phyloP scores from a whole-genome alignment of 2,329 filamentous ascomycete genomes.

The Venturia nashicola region DNA sequence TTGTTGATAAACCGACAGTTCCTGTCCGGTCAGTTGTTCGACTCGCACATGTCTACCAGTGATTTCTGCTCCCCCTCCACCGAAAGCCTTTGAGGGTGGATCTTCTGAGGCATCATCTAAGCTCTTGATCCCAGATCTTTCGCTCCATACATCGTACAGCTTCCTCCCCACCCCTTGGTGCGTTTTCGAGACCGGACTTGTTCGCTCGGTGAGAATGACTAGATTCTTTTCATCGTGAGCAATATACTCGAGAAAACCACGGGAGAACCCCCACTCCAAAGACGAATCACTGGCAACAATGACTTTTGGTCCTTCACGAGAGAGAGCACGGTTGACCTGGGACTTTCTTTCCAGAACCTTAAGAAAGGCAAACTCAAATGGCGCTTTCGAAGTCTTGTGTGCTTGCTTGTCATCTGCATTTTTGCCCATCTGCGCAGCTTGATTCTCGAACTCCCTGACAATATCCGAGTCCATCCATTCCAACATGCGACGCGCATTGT shows the following conservation, averaged over 20 bases:
- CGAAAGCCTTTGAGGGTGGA: conserved; percentile 42
- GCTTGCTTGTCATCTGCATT: conserved; percentile 25
- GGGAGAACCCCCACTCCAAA: conserved; percentile 90
- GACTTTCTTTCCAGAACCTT: conserved; percentile 71
- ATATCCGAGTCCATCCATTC: conserved; percentile 99
- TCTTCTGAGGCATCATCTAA: conserved; percentile 49
- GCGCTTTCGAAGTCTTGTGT: conserved; percentile 39
- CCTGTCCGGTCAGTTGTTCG: conserved; percentile 58
- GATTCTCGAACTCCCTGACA: conserved; percentile 76
- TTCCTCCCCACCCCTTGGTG: conserved; percentile 53
- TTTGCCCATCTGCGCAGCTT: conserved; percentile 13
- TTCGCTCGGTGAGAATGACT: conserved; percentile 73
- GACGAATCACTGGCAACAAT: conserved; percentile 86
- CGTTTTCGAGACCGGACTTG: conserved; percentile 28
- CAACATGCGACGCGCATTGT: conserved; percentile 86
- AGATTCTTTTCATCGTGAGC: conserved; percentile 70
- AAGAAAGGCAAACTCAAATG: conserved; percentile 83
- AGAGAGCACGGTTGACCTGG: conserved; percentile 60
- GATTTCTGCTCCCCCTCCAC: conserved; percentile 43
- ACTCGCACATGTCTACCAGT: conserved; percentile 31
- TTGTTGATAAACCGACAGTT: conserved; percentile 76
- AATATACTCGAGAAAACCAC: conserved; percentile 61
- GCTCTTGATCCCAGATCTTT: conserved; percentile 13
- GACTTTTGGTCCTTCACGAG: conserved; percentile 48
- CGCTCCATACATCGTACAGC: conserved; percentile 51